Conservation (phyloP, 495 filamentous ascomycete species). For the Cercophora newfieldiana region DNA sequence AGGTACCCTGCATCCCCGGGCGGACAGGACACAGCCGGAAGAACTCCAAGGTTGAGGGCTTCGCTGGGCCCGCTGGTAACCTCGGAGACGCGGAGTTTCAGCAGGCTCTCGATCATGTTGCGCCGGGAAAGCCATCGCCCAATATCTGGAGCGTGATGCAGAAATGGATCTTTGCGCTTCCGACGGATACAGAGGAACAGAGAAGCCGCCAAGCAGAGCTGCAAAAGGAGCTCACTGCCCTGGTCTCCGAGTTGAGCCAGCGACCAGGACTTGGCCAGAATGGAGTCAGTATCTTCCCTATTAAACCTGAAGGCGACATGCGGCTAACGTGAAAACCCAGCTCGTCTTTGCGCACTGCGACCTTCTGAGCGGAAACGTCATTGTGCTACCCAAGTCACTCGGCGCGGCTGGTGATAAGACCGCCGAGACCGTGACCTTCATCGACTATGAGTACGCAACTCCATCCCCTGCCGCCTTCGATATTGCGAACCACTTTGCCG, state of each 20-base stretch:
- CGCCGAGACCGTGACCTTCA: slow-evolving; percentile 70
- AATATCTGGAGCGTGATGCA: slow-evolving; percentile 94
- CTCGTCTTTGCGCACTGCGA: slow-evolving; percentile 95
- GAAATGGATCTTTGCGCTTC: slow-evolving; percentile 90
- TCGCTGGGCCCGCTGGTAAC: slow-evolving; percentile 17
- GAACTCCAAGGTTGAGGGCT: slow-evolving; percentile 30
- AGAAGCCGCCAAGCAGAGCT: slow-evolving; percentile 62
- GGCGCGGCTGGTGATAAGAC: slow-evolving; percentile 32
- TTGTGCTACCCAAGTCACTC: slow-evolving; percentile 63
- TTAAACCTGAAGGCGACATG: neutral
- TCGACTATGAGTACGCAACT: slow-evolving; percentile 97
- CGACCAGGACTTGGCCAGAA: slow-evolving; percentile 69
- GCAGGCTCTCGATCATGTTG: slow-evolving; percentile 54
- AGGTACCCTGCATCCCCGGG: slow-evolving; percentile 60
- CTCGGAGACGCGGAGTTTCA: slow-evolving; percentile 39
- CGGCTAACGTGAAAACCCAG: slow-evolving; percentile 44
- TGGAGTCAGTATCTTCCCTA: slow-evolving; percentile 57
- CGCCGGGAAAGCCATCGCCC: slow-evolving; percentile 63
- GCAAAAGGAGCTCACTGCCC: slow-evolving; percentile 70
- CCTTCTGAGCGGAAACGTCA: slow-evolving; percentile 91
- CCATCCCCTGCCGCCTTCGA: slow-evolving; percentile 97
- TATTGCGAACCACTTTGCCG: slow-evolving; percentile 97
- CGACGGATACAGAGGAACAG: slow-evolving; percentile 66
- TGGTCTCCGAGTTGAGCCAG: slow-evolving; percentile 69
- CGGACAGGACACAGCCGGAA: slow-evolving; percentile 39